Conservation (phyloP, 2,329 filamentous ascomycete genomes). For the Colletotrichum camelliae region DNA sequence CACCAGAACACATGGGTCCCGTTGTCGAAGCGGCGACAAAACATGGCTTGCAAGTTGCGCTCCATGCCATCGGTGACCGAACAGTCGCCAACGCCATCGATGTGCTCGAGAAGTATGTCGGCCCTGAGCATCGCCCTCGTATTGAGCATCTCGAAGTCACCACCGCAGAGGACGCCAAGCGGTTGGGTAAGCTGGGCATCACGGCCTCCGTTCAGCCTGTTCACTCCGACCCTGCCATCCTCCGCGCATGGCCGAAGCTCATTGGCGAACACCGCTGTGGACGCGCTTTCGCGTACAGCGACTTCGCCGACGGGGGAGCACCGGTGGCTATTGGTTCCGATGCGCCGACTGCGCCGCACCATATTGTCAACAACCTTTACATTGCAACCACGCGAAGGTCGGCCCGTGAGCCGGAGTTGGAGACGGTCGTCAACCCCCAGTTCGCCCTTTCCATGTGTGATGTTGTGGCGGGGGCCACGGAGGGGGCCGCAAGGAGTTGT, state of each 20-base stretch:
- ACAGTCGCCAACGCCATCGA: slow-evolving; percentile 64
- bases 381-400: slow-evolving; percentile 63
- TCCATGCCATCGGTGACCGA: slow-evolving; percentile 70
- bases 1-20: slow-evolving; percentile 52
- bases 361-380: slow-evolving; percentile 61
- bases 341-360: slow-evolving; percentile 62
- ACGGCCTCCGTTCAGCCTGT: slow-evolving; percentile 65
- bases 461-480: slow-evolving; percentile 58
- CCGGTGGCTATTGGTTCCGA: slow-evolving; percentile 63
- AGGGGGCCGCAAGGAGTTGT: slow-evolving; percentile 61
- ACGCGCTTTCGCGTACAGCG: slow-evolving; percentile 67
- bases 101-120: slow-evolving; percentile 50
- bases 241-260: slow-evolving; percentile 65
- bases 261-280: slow-evolving; percentile 59
- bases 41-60: slow-evolving; percentile 62
- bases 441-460: slow-evolving; percentile 59
- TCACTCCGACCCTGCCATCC: slow-evolving; percentile 65
- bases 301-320: slow-evolving; percentile 62
- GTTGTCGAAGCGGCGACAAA: slow-evolving; percentile 49
- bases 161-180: slow-evolving; percentile 55
- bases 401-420: slow-evolving; percentile 39
- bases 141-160: slow-evolving; percentile 71
- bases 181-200: slow-evolving; percentile 64
- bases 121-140: slow-evolving; percentile 57
- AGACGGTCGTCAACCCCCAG: slow-evolving; percentile 54